A percentile compares a stretch with the other conserved stretches of the same genome.
phyloP scores from a whole-genome alignment of 2,329 filamentous ascomycete genomes.

The Penicillium sp. region DNA sequence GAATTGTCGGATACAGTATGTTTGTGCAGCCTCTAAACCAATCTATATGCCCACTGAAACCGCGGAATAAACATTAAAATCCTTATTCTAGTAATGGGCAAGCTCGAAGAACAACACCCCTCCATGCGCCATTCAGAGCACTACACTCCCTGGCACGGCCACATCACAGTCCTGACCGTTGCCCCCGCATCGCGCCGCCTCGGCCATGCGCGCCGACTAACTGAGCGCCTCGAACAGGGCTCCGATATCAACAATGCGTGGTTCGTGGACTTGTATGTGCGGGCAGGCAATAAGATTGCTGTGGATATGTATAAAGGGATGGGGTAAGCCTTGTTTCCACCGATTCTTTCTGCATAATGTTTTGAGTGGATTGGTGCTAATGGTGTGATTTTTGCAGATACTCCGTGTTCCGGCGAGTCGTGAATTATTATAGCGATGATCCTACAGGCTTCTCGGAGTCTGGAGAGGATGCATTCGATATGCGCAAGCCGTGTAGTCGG shows the following conservation, averaged over 20 bases:
- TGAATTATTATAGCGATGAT: conserved; percentile 92
- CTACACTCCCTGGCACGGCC: conserved; percentile 98
- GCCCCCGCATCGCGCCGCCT: conserved; percentile 83
- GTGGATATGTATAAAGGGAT: conserved; percentile 88
- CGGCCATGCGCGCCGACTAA: conserved; percentile 84
- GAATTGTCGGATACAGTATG: conserved; percentile 92
- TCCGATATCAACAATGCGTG: conserved; percentile 83
- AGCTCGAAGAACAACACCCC: conserved; percentile 84
- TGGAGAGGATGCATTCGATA: conserved; percentile 91
- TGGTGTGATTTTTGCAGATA: conserved; percentile 53
- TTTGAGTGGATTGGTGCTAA: not conserved
- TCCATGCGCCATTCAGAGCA: conserved; percentile 77
- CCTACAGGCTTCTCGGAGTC: conserved; percentile 61
- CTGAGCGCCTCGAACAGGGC: conserved; percentile 77
- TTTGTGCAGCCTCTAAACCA: conserved; percentile 16
- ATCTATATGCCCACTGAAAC: not conserved
- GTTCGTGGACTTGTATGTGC: conserved; percentile 95
- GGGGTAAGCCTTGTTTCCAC: conserved; percentile 61
- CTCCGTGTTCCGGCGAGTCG: conserved; percentile 84
- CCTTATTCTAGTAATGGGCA: conserved; percentile 79
- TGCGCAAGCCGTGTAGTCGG: conserved; percentile 87
- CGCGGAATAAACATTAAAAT: not conserved
- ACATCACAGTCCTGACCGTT: conserved; percentile 95
- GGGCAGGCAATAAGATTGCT: conserved; percentile 84
- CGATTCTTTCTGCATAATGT: not conserved